Percentiles rank a stretch among this genome's conserved stretches.
Evolutionary conservation across 208 protist species (phyloP).

Genomic region (Leishmania lainsoni): DNA sequence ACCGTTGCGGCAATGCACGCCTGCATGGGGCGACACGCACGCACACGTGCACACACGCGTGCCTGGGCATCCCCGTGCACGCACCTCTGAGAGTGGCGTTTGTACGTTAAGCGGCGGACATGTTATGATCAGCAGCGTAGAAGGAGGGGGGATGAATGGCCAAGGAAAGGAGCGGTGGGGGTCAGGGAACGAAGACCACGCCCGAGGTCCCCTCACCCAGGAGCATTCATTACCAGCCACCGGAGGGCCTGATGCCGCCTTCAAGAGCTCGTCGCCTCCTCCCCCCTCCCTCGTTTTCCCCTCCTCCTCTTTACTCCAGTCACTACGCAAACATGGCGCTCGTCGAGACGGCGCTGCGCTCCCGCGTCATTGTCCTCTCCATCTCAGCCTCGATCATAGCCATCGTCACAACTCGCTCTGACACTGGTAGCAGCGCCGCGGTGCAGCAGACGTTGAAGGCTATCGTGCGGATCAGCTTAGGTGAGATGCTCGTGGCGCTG

Average conservation of each 20-base stretch:
- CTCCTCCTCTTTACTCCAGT: no score
- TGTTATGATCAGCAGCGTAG: neutral
- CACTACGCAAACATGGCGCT: slow-evolving; percentile 74
- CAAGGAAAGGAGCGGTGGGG: neutral
- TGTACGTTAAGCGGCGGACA: neutral
- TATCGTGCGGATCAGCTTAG: slow-evolving; percentile 75
- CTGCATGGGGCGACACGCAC: neutral
- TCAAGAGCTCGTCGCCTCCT: neutral
- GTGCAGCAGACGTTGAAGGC: slow-evolving; percentile 80
- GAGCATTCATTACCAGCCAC: neutral
- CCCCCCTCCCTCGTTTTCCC: neutral
- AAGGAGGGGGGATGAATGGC: neutral
- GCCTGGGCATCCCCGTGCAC: neutral
- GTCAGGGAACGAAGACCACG: neutral
- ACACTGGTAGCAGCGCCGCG: slow-evolving; percentile 57
- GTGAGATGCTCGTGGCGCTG: slow-evolving; percentile 50
- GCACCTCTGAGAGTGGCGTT: neutral
- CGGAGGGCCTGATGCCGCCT: neutral
- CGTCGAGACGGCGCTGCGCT: slow-evolving; percentile 44
- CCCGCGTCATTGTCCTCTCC: slow-evolving; percentile 42
- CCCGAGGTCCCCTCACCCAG: neutral
- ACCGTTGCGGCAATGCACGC: neutral
- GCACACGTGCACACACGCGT: neutral
- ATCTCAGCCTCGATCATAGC: slow-evolving; percentile 71
- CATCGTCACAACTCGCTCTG: slow-evolving; percentile 62